Evolutionary conservation across 108 stramenopile genomes (phyloP).

Genomic region (Skeletonema potamos): DNA sequence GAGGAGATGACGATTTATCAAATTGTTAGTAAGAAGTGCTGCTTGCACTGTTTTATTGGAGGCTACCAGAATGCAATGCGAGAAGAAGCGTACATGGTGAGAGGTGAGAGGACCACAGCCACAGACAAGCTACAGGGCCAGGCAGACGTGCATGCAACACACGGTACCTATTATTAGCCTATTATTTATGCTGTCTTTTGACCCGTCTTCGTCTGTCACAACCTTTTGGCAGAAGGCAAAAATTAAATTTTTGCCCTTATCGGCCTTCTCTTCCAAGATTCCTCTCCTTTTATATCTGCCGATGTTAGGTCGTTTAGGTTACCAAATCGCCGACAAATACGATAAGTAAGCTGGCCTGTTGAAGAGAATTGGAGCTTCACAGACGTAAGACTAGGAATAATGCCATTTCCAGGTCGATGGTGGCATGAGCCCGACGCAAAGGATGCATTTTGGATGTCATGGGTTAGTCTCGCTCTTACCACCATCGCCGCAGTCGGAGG

Average conservation of each 20-base stretch:
- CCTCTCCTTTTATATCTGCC: too few relatives aligned
- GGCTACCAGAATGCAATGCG: not conserved
- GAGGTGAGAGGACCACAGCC: not conserved
- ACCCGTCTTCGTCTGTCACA: too few relatives aligned
- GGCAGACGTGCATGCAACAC: not conserved
- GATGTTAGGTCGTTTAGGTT: too few relatives aligned
- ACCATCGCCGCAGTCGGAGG: constrained; percentile 55
- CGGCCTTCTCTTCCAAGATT: too few relatives aligned
- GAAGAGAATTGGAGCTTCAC: too few relatives aligned
- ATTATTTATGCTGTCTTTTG: too few relatives aligned
- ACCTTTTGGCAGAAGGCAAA: too few relatives aligned
- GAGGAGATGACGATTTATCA: not conserved
- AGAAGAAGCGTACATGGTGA: not conserved
- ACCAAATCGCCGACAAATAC: too few relatives aligned
- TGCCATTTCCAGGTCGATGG: constrained; percentile 42
- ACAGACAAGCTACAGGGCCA: not conserved
- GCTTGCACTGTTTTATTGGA: not conserved
- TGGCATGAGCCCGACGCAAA: constrained; percentile 35
- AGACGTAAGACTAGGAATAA: too few relatives aligned
- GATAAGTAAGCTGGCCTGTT: too few relatives aligned
- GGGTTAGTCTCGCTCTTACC: constrained; percentile 55
- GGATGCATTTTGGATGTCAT: constrained; percentile 53
- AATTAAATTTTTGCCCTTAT: too few relatives aligned
- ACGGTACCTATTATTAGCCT: too few relatives aligned
- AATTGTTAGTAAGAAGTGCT: not conserved